A percentile compares a stretch with the other conserved stretches of the same genome.
These are phyloP conservation scores for Daldinia sp. DNA, from an alignment of 2,329 filamentous ascomycete species.

Conservation along the genomic window DNA sequence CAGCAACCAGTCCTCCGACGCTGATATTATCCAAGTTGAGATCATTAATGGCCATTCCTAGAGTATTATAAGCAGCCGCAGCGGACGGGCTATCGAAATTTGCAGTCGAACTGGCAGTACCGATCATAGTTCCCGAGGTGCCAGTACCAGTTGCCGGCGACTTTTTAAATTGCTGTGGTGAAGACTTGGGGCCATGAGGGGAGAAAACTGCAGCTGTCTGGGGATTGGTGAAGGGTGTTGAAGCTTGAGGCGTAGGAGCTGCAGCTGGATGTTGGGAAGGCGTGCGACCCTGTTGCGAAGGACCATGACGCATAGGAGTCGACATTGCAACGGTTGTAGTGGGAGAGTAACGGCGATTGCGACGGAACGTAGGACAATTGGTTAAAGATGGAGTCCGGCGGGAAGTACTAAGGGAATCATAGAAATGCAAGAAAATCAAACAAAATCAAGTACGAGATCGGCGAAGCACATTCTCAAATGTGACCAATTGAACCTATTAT, in stretches of 20 bases:
- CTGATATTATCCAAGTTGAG: constrained; percentile 61
- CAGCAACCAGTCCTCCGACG: constrained; percentile 56
- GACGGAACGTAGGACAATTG: neutral
- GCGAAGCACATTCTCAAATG: constrained; percentile 1
- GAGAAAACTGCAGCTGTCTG: constrained; percentile 66
- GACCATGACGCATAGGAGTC: constrained; percentile 48
- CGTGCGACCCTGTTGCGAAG: constrained; percentile 61
- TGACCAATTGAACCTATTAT: neutral
- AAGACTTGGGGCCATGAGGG: constrained; percentile 63
- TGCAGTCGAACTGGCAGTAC: constrained; percentile 56
- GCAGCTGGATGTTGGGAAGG: constrained; percentile 59
- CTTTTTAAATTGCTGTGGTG: constrained; percentile 71
- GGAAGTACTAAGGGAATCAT: neutral
- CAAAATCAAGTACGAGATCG: neutral
- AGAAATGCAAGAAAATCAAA: neutral
- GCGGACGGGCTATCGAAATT: constrained; percentile 72
- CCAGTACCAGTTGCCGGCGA: constrained; percentile 60
- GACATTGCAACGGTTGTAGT: constrained; percentile 41
- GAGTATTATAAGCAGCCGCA: constrained; percentile 66
- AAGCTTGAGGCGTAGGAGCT: constrained; percentile 70
- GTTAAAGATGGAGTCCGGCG: too few species aligned
- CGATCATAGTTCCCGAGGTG: constrained; percentile 56
- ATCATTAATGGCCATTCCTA: constrained; percentile 59
- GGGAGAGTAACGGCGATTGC: neutral
- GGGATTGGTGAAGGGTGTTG: constrained; percentile 69